These are phyloP conservation scores for Entamoeba invadens DNA, from an alignment of 208 protist genomes.

Conservation along the genomic window DNA sequence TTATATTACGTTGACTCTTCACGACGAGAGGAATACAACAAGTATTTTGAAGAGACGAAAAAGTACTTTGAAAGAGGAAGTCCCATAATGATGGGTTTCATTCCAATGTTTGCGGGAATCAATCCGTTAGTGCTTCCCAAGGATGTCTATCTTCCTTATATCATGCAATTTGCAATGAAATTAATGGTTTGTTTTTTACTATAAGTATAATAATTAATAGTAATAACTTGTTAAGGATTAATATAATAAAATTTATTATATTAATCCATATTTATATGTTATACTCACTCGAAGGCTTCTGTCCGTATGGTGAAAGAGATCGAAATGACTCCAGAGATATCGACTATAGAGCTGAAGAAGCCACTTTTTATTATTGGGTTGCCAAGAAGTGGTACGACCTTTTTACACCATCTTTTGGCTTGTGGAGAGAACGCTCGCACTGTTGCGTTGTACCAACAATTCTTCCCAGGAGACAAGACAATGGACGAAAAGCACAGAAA, in stretches of 20 bases:
- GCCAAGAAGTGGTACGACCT: background rate
- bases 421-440: background rate
- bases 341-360: background rate
- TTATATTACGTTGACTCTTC: background rate
- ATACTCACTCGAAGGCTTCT: too few relatives aligned
- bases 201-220: too few relatives aligned
- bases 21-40: background rate
- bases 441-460: background rate
- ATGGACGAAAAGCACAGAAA: background rate
- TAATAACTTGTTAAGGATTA: too few relatives aligned
- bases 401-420: background rate
- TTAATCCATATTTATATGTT: too few relatives aligned
- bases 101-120: background rate
- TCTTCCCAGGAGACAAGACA: background rate
- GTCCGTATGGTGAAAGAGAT: background rate
- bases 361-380: background rate
- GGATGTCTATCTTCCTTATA: background rate
- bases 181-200: background rate
- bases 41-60: background rate
- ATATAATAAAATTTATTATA: too few relatives aligned
- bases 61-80: background rate
- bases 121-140: background rate
- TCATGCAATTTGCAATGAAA: background rate
- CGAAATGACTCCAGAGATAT: background rate
- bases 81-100: background rate